These are phyloP conservation scores for Arachnomyces sp. DNA, from an alignment of 2,329 filamentous ascomycete species.

Conservation along the genomic window DNA sequence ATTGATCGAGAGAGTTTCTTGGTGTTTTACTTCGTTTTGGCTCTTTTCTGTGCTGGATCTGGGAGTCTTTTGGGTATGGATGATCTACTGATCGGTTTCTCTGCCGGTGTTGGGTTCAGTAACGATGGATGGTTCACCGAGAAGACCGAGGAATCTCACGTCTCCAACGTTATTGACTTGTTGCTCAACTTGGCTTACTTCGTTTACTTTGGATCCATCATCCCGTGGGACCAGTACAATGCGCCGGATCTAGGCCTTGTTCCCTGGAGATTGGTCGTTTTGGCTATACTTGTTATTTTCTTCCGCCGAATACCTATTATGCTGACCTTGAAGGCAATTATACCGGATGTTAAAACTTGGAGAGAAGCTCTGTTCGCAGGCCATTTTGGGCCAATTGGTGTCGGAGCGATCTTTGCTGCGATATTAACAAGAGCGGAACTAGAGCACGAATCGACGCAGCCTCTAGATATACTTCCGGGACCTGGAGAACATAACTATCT, in stretches of 20 bases:
- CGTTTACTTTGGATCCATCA: conserved; percentile 93
- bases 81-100: conserved; percentile 88
- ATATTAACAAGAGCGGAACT: conserved; percentile 90
- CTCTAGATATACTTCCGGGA: conserved; percentile 51
- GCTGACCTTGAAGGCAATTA: conserved; percentile 80
- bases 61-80: conserved; percentile 87
- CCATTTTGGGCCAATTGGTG: conserved; percentile 94
- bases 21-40: conserved; percentile 96
- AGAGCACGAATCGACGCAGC: conserved; percentile 66
- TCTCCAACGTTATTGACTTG: conserved; percentile 98
- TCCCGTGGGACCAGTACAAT: conserved; percentile 92
- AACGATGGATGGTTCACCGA: conserved; percentile 99
- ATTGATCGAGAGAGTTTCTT: conserved; percentile 96
- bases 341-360: conserved; percentile 97
- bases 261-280: conserved; percentile 86
- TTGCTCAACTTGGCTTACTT: conserved; percentile 96
- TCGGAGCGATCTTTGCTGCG: conserved; percentile 90
- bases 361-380: conserved; percentile 92
- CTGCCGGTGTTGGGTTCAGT: conserved; percentile 94
- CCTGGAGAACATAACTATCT: conserved; percentile 54
- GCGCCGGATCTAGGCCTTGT: conserved; percentile 60
- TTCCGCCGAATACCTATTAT: conserved; percentile 96
- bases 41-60: conserved; percentile 89
- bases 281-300: conserved; percentile 86
- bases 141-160: conserved; percentile 96